Base-by-base conservation (phyloP, 2,329 filamentous ascomycete genomes). In the Decorospora gaudefroyi region DNA sequence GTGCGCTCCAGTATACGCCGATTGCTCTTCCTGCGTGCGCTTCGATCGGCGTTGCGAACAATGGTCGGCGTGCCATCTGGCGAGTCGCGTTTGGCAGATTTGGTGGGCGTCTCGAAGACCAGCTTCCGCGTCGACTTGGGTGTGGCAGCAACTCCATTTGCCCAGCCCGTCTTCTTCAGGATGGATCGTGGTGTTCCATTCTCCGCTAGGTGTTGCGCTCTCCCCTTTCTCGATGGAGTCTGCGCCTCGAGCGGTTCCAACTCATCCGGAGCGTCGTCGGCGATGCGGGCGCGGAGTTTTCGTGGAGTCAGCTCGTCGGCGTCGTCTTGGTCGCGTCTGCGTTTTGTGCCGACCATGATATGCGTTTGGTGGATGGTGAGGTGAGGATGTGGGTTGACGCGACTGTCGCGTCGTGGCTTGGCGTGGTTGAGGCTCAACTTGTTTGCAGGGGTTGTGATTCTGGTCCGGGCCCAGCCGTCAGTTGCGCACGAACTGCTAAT, bases 1-100 rank as follows among this genome's bases (percentile, higher is more conserved):
- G 84, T 83, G 29, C 84, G 84, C 62, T 91, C 84, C 25, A 95
- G 85, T 37, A 96, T 73, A 3, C 83, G 82, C 37, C 84, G 79
- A 15, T 87, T 87, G 67, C 88, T 95, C 76, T 96, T 96, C 62
- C 85, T 85, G 60, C 87, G 83, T 2, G 91, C 92, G 4, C 91
- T 96, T 34, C 87, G 84, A 71, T 96, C 90, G 13, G 87, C 87
- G 53, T 88, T 87, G 51, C 79, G 82, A 28, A 80, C 77, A 55
- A 83, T 79, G 25, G 81, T 80, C 0, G 88, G 86, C 1, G 86
- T 89, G 34, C 61, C 66, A 15, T 61, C 56, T 3, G 62, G 57
- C 2, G 59, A 61, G 4, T 71, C 65, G 22, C 65, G 59, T n/a
- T 62, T 58, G 15, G 53, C 48, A 7, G 62, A 53, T 40, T 73